phyloP scores from a whole-genome alignment of 352 stramenopile species.

The Globisporangium abappressorium region DNA sequence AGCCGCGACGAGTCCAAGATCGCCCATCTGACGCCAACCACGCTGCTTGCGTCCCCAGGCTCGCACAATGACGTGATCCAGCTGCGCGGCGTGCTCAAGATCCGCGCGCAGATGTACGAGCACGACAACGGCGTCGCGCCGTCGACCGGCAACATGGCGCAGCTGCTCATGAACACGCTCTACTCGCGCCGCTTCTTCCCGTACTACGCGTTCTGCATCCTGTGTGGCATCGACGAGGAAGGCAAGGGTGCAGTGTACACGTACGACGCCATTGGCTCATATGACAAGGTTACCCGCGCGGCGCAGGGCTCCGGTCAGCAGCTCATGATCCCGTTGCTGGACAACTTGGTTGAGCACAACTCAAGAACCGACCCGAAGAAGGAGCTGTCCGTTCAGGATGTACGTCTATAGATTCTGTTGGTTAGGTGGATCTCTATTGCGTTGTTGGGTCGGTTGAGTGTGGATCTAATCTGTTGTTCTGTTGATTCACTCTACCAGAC shows the following conservation, averaged over 20 bases:
- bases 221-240: slow-evolving; percentile 95
- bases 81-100: slow-evolving; percentile 73
- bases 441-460: neutral
- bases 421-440: too few relatives aligned
- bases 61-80: slow-evolving; percentile 89
- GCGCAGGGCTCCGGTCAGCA: slow-evolving; percentile 91
- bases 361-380: slow-evolving; percentile 91
- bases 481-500: slow-evolving; percentile 33
- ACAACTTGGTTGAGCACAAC: slow-evolving; percentile 95
- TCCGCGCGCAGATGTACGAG: slow-evolving; percentile 85
- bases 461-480: neutral
- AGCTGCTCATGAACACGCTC: slow-evolving; percentile 97
- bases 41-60: slow-evolving; percentile 71
- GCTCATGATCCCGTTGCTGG: slow-evolving; percentile 98
- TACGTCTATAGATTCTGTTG: slow-evolving; percentile 7
- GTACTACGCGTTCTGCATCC: slow-evolving; percentile 99
- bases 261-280: slow-evolving; percentile 97
- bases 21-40: slow-evolving; percentile 63
- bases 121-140: slow-evolving; percentile 96
- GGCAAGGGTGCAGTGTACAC: slow-evolving; percentile 97
- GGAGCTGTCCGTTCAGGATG: slow-evolving; percentile 88
- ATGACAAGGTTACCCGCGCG: slow-evolving; percentile 73
- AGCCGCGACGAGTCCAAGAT: slow-evolving; percentile 94
- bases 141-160: slow-evolving; percentile 90
- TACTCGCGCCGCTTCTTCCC: slow-evolving; percentile 99